These are phyloP conservation scores for Scheffersomyces segobiensis DNA, from an alignment of 1,139 yeast species.

Conservation along the genomic window DNA sequence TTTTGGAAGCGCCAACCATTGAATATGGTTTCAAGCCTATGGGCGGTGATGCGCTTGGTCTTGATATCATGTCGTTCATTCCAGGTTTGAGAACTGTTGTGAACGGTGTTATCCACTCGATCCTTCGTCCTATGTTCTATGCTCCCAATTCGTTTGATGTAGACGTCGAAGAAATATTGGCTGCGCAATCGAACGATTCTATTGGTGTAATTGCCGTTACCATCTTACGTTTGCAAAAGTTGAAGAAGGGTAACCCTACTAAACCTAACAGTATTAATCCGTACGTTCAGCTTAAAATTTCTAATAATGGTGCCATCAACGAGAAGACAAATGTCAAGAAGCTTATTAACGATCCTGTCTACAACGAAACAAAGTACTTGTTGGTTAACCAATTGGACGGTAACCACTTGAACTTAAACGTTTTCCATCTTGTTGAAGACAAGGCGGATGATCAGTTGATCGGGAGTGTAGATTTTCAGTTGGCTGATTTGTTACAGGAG, in stretches of 20 bases:
- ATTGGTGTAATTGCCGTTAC: slow-evolving; percentile 68
- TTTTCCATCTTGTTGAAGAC: slow-evolving; percentile 52
- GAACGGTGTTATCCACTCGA: slow-evolving; percentile 65
- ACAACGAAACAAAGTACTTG: slow-evolving; percentile 64
- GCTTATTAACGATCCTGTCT: slow-evolving; percentile 55
- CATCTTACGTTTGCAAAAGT: slow-evolving; percentile 50
- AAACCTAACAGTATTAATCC: slow-evolving; percentile 57
- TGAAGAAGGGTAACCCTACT: slow-evolving; percentile 43
- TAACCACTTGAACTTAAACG: slow-evolving; percentile 51
- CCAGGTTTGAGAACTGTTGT: slow-evolving; percentile 81
- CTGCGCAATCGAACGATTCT: slow-evolving; percentile 62
- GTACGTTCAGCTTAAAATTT: slow-evolving; percentile 51
- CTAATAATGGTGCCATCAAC: slow-evolving; percentile 42
- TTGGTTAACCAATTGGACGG: slow-evolving; percentile 60
- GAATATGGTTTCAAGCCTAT: slow-evolving; percentile 83
- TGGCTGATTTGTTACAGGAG: slow-evolving; percentile 60
- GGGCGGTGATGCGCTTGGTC: slow-evolving; percentile 81
- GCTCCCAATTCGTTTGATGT: slow-evolving; percentile 81
- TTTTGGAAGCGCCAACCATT: slow-evolving; percentile 74
- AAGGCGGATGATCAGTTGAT: slow-evolving; percentile 56
- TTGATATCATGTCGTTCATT: slow-evolving; percentile 78
- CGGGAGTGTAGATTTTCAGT: slow-evolving; percentile 58
- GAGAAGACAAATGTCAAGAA: slow-evolving; percentile 60
- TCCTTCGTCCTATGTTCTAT: slow-evolving; percentile 72
- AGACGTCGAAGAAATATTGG: slow-evolving; percentile 70